phyloP scores from a whole-genome alignment of 108 stramenopile species.

The Aurantiochytrium sp. region DNA sequence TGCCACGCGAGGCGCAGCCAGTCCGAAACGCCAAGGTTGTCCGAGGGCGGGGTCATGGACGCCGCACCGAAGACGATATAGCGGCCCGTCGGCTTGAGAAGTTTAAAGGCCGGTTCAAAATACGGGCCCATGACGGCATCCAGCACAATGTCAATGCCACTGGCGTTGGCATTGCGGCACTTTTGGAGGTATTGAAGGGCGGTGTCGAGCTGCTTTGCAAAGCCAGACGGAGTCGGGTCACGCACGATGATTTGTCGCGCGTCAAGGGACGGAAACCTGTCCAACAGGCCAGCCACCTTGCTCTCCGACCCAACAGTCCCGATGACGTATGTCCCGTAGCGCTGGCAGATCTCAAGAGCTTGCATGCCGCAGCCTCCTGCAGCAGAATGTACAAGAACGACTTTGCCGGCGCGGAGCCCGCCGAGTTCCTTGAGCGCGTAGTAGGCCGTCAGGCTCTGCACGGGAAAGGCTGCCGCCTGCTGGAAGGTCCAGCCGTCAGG shows the following conservation, averaged over 20 bases:
- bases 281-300: background rate
- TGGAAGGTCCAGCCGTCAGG: constrained; percentile 26
- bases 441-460: constrained; percentile 38
- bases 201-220: background rate
- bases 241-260: background rate
- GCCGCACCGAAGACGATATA: background rate
- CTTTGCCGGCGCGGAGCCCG: background rate
- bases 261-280: background rate
- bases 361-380: constrained; percentile 8
- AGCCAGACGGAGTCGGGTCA: background rate
- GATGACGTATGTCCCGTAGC: background rate
- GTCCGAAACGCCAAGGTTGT: background rate
- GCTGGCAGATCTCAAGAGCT: background rate
- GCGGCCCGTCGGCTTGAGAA: background rate
- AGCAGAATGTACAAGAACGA: constrained; percentile 13
- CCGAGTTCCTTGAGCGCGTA: constrained; percentile 15
- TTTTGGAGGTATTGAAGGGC: background rate
- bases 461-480: constrained; percentile 38
- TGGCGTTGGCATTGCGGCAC: background rate
- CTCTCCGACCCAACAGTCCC: background rate
- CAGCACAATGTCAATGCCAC: background rate
- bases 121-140: background rate
- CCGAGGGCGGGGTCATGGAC: background rate
- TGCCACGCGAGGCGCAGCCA: background rate
- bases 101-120: background rate